These are phyloP conservation scores for Ophiostoma populinum DNA, from an alignment of 2,329 filamentous ascomycete species.

Conservation along the genomic window DNA sequence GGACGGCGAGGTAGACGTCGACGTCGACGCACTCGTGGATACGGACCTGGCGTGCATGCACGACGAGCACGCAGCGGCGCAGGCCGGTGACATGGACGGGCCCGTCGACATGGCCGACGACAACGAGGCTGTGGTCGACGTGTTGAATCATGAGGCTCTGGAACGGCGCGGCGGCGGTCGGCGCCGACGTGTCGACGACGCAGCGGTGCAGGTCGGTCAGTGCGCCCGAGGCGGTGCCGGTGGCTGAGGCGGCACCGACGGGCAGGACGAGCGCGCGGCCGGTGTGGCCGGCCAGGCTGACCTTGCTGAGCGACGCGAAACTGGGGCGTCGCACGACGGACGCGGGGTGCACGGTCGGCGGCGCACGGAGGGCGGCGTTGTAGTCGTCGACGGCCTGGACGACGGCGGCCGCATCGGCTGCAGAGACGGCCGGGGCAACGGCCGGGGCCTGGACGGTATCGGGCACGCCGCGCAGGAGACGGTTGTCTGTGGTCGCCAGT, in stretches of 20 bases:
- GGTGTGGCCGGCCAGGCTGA: conserved; percentile 50
- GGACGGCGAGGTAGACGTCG: conserved; percentile 66
- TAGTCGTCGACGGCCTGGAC: conserved; percentile 27
- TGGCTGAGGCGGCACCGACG: conserved; percentile 49
- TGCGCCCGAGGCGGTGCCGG: conserved; percentile 56
- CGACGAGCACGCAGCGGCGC: conserved; percentile 54
- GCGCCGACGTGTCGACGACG: conserved; percentile 64
- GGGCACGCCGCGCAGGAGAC: conserved; percentile 16
- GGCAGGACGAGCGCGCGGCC: conserved; percentile 65
- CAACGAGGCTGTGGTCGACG: conserved; percentile 51
- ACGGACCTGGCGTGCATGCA: conserved; percentile 71
- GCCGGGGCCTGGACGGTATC: neutral
- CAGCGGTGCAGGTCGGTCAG: conserved; percentile 53
- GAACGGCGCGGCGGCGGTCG: conserved; percentile 36
- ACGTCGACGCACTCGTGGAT: conserved; percentile 78
- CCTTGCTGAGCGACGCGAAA: conserved; percentile 41
- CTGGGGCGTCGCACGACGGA: conserved; percentile 44
- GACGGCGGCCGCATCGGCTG: neutral
- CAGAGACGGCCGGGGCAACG: neutral
- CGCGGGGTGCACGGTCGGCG: conserved; percentile 16
- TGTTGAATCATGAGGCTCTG: conserved; percentile 51
- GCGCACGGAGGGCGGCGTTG: conserved; percentile 35
- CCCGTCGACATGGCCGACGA: conserved; percentile 64
- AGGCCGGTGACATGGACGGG: conserved; percentile 70
- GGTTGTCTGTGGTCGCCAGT: conserved; percentile 23